phyloP scores from a whole-genome alignment of 2,329 filamentous ascomycete species.

The Cytospora paraplurivora region DNA sequence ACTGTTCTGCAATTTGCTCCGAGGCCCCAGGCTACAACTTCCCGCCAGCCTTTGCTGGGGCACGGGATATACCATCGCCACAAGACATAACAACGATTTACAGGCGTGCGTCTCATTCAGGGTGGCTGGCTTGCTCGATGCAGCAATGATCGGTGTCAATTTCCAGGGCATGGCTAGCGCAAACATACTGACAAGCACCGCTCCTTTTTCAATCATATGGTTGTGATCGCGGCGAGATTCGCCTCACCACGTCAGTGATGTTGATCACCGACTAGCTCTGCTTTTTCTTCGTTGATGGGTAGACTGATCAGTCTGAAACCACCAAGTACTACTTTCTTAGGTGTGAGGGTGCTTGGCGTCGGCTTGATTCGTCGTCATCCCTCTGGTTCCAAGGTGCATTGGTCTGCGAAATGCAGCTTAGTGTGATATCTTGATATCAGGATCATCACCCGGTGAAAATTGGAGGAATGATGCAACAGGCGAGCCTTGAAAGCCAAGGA shows the following conservation, averaged over 20 bases:
- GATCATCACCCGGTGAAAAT: not conserved
- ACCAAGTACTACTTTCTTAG: constrained; percentile 1
- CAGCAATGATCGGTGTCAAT: not conserved
- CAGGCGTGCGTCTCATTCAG: too few species aligned
- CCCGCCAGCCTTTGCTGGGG: not conserved
- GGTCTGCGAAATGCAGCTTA: constrained; percentile 2
- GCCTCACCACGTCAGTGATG: constrained; percentile 1
- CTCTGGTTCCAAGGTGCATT: constrained; percentile 9
- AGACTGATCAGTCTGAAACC: not conserved
- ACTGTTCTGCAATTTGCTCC: not conserved
- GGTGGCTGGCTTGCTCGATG: not conserved
- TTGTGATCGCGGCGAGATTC: not conserved
- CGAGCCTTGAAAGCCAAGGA: constrained; percentile 1
- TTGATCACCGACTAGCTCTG: constrained; percentile 11
- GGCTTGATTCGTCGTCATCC: constrained; percentile 1
- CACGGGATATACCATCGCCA: not conserved
- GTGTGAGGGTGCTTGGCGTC: constrained; percentile 8
- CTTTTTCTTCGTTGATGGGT: not conserved
- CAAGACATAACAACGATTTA: too few species aligned
- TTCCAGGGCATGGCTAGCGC: not conserved
- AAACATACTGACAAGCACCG: not conserved
- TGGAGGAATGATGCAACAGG: constrained; percentile 6
- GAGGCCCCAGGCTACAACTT: not conserved
- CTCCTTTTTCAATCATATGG: not conserved
- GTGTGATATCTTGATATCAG: constrained; percentile 5